Evolutionary conservation across 805 yeast genomes (phyloP), one percentile per base, ranked within the genome.

Genomic region (Scheffersomyces ergatensis): DNA sequence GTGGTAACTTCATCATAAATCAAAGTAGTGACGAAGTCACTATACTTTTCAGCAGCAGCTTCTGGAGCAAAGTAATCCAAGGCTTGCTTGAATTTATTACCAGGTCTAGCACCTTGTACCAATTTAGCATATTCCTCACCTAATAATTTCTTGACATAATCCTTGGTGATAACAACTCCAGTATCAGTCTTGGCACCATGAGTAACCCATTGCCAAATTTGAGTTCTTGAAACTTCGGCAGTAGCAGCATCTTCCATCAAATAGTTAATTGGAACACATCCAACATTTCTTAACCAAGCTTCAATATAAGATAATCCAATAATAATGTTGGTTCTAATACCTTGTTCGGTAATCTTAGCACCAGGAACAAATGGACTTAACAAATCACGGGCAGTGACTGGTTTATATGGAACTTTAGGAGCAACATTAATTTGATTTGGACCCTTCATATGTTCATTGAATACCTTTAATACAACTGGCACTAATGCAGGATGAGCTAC

Each of bases 241-340:
- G 95, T 85, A 25, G 93, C 93, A 21, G 95, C 95, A 63, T 85
- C 95, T 65, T 85, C 95, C 95, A 85, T 85, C 63, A 85, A 72
- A 61, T 80, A 78, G 70, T 85, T 85, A 62, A 85, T 85, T 50
- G 95, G 92, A 45, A 84, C 90, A 74, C 93, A 85, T 13, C 95
- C 95, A 39, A 81, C 67, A 44, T 89, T 89, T 60, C 89, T 76
- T 54, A 85, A 75, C 95, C 95, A 85, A 23, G 90, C 87, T 67
- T 85, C 93, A 74, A 85, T 85, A 62, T 85, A 85, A 48, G 83
- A 79, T 50, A 85, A 68, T 33, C 93, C 93, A 62, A 85, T 85
- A 56, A 79, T 78, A 52, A 85, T 72, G 64, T 85, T 85, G 43
- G 83, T 76, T 55, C 79, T 70, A 53, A 85, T 82, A 62, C 92